Conservation (phyloP, 2,329 filamentous ascomycete genomes). For the Verruconis gallopava region DNA sequence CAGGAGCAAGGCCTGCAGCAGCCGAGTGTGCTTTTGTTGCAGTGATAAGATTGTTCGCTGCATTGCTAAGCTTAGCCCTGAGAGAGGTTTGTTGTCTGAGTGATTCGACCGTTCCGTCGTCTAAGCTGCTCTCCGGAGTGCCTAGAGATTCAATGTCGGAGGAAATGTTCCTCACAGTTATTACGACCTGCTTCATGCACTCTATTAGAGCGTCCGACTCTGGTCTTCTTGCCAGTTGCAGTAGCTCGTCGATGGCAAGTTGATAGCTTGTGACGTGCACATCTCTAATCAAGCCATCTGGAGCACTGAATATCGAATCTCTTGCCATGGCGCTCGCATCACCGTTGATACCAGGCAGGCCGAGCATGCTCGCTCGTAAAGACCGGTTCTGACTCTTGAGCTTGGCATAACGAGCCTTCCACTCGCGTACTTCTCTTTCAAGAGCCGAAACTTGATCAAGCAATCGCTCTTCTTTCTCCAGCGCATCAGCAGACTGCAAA, state of each 20-base stretch:
- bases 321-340: constrained; percentile 56
- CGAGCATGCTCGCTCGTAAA: constrained; percentile 68
- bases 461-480: constrained; percentile 71
- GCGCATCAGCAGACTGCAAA: constrained; percentile 61
- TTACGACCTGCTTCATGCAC: constrained; percentile 74
- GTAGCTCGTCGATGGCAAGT: constrained; percentile 79
- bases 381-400: constrained; percentile 77
- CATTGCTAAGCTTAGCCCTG: constrained; percentile 74
- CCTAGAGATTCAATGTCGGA: constrained; percentile 57
- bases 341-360: constrained; percentile 42
- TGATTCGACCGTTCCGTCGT: constrained; percentile 17
- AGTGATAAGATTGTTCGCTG: constrained; percentile 91
- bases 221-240: constrained; percentile 63
- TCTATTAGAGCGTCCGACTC: constrained; percentile 65
- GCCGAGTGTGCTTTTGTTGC: constrained; percentile 83
- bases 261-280: constrained; percentile 92
- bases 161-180: constrained; percentile 71
- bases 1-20: constrained; percentile 72
- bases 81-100: constrained; percentile 52
- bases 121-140: constrained; percentile 19
- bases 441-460: constrained; percentile 61
- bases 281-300: constrained; percentile 73
- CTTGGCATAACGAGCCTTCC: constrained; percentile 80
- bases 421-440: constrained; percentile 73
- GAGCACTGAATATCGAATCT: constrained; percentile 54